These are phyloP conservation scores for Thamnidium elegans DNA, from an alignment of 192 early-diverging fungal species.

Conservation along the genomic window DNA sequence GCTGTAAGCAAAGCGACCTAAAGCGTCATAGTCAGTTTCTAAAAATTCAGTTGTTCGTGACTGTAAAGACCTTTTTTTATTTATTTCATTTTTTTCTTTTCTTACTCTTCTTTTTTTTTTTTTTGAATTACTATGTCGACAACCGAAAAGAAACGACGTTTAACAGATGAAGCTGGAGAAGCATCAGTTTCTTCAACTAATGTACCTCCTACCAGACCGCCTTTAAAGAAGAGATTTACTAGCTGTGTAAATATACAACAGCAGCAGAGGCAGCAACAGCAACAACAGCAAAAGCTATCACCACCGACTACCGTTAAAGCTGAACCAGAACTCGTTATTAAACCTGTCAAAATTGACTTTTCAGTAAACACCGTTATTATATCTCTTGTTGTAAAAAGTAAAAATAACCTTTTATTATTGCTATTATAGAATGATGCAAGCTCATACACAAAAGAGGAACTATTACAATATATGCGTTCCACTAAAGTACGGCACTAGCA, in stretches of 20 bases:
- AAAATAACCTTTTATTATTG: neutral
- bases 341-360: neutral
- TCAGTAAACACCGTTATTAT: neutral
- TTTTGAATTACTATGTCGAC: slow-evolving; percentile 5
- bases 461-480: slow-evolving; percentile 10
- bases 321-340: neutral
- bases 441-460: neutral
- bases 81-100: neutral
- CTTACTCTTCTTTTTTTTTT: neutral
- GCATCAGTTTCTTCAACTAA: neutral
- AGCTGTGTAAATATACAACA: slow-evolving; percentile 14
- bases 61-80: neutral
- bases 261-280: neutral
- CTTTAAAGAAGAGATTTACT: slow-evolving; percentile 21
- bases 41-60: no score
- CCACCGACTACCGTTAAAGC: neutral
- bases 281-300: neutral
- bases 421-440: slow-evolving; percentile 1
- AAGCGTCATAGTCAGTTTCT: no score
- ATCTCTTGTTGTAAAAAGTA: neutral
- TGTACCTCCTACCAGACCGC: slow-evolving; percentile 13
- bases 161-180: slow-evolving; percentile 7
- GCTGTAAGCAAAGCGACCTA: no score
- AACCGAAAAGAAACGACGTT: slow-evolving; percentile 10
- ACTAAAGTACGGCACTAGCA: neutral